phyloP scores from a whole-genome alignment of 768 basidiomycete genomes.

The Lentinula detonsa region DNA sequence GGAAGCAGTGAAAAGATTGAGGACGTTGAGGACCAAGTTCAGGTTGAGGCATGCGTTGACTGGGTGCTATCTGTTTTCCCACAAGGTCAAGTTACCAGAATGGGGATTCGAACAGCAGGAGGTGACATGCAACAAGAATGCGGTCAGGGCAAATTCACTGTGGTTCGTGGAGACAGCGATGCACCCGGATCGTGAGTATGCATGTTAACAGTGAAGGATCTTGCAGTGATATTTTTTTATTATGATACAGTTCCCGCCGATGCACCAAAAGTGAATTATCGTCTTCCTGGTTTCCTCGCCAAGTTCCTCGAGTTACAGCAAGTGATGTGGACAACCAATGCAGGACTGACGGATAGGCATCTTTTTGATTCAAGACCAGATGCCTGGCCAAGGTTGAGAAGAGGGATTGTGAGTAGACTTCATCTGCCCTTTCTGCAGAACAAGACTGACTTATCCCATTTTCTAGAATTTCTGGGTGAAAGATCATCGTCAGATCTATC shows the following conservation, averaged over 20 bases:
- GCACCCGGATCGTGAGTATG: conserved; percentile 62
- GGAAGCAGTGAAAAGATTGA: conserved; percentile 63
- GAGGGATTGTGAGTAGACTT: conserved; percentile 77
- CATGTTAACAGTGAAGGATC: neutral
- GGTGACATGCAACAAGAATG: conserved; percentile 99
- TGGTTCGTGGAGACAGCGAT: conserved; percentile 90
- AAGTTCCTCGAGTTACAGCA: conserved; percentile 91
- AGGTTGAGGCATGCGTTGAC: conserved; percentile 78
- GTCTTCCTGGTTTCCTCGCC: conserved; percentile 77
- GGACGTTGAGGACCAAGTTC: conserved; percentile 79
- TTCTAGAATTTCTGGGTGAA: conserved; percentile 96
- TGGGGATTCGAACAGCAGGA: conserved; percentile 99
- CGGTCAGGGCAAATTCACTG: conserved; percentile 79
- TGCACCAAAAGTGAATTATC: conserved; percentile 85
- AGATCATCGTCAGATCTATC: conserved; percentile 91
- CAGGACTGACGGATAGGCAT: conserved; percentile 91
- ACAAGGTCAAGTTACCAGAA: conserved; percentile 95
- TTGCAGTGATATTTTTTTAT: neutral
- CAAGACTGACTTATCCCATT: neutral
- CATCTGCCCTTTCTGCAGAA: neutral
- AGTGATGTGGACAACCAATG: conserved; percentile 98
- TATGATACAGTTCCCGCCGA: conserved; percentile 52
- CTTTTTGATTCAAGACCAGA: conserved; percentile 92
- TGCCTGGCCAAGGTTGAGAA: conserved; percentile 83
- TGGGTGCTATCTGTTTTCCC: conserved; percentile 96